These are phyloP conservation scores for Hypholoma fasciculare DNA, from an alignment of 768 basidiomycete species.

Conservation along the genomic window DNA sequence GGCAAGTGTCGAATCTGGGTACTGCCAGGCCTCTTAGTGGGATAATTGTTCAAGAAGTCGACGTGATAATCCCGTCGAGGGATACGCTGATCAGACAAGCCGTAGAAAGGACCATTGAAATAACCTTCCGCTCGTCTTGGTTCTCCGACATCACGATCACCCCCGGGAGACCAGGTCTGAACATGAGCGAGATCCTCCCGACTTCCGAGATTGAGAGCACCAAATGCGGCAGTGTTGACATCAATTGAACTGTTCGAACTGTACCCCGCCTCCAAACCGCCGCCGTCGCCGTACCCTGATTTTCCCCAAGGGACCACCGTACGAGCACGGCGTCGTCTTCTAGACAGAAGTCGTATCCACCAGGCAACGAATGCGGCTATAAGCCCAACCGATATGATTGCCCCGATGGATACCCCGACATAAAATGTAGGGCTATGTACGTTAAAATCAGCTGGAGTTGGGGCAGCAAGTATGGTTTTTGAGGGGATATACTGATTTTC, in stretches of 20 bases:
- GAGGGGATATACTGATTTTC: conserved; percentile 5
- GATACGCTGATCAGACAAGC: conserved; percentile 20
- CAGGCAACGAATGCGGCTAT: conserved; percentile 49
- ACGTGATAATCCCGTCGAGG: conserved; percentile 22
- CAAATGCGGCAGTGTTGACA: conserved; percentile 22
- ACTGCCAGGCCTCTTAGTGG: conserved; percentile 5
- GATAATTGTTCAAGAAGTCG: conserved; percentile 17
- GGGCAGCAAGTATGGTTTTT: conserved; percentile 12
- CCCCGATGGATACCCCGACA: conserved; percentile 48
- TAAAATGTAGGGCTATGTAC: conserved; percentile 45
- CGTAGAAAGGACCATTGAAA: conserved; percentile 16
- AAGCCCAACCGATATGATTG: conserved; percentile 43
- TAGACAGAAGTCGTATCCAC: conserved; percentile 42
- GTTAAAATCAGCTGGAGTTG: conserved; percentile 11
- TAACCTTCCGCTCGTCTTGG: conserved; percentile 33
- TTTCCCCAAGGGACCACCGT: conserved; percentile 37
- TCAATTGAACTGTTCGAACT: conserved; percentile 16
- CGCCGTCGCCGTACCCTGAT: conserved; percentile 20
- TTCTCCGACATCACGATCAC: conserved; percentile 44
- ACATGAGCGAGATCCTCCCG: conserved; percentile 23
- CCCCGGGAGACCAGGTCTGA: conserved; percentile 35
- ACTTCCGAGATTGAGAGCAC: conserved; percentile 23
- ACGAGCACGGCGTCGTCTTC: conserved; percentile 33
- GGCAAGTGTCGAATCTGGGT: conserved; percentile 25
- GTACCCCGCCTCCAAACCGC: conserved; percentile 20